Evolutionary conservation across 139 green algal species (phyloP).

Genomic region (Edaphochlamys debaryana): DNA sequence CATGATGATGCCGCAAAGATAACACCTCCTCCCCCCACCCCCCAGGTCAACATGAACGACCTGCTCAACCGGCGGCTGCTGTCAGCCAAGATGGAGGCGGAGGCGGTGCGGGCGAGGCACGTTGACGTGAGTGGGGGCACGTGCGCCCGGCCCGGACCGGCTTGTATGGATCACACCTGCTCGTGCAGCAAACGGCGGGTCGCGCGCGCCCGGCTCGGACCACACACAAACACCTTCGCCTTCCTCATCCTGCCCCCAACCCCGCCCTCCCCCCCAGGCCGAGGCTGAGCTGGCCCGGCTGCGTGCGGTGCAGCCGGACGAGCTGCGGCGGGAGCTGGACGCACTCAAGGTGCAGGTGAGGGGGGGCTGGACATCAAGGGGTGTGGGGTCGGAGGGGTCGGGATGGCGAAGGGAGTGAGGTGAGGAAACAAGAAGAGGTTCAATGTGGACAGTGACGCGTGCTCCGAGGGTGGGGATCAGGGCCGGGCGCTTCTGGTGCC

Average conservation of each 20-base stretch:
- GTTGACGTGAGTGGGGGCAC: conserved; percentile 3
- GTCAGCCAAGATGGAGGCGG: conserved; percentile 42
- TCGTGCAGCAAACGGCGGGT: too few species aligned
- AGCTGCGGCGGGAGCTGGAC: conserved; percentile 35
- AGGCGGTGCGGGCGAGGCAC: conserved; percentile 21
- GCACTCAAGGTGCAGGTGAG: conserved; percentile 30
- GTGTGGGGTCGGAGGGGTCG: too few species aligned
- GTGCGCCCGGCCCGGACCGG: background rate
- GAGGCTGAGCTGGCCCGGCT: conserved; percentile 29
- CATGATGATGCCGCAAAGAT: too few species aligned
- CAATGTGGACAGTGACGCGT: background rate
- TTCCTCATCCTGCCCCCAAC: background rate
- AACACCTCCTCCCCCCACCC: too few species aligned
- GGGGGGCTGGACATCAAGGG: background rate
- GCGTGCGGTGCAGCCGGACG: conserved; percentile 26
- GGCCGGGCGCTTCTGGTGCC: too few species aligned
- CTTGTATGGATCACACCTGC: too few species aligned
- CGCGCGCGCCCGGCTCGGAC: too few species aligned
- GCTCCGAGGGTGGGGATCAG: too few species aligned
- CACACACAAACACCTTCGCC: background rate
- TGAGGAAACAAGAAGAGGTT: background rate
- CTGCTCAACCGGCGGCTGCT: conserved; percentile 46
- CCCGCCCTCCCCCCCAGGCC: background rate
- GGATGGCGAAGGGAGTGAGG: too few species aligned
- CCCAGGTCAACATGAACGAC: conserved; percentile 39